phyloP scores from a whole-genome alignment of 208 protist species.

The Acanthamoeba triangularis region DNA sequence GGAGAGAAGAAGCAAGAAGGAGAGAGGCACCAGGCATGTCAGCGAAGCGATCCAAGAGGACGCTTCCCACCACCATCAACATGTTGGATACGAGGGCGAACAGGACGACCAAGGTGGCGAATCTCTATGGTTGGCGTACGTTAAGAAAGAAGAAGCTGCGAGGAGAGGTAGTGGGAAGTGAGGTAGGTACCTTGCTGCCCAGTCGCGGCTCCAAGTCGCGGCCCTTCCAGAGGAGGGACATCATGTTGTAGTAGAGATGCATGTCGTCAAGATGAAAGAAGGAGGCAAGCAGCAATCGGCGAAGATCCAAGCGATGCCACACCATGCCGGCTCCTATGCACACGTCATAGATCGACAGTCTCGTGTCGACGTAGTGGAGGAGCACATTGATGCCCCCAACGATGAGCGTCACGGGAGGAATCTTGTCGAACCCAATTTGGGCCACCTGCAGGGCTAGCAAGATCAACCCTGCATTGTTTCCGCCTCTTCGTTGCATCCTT shows the following conservation, averaged over 20 bases:
- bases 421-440: constrained; percentile 65
- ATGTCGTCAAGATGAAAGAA: constrained; percentile 77
- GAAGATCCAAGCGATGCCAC: constrained; percentile 6
- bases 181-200: not conserved
- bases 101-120: constrained; percentile 61
- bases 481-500: not conserved
- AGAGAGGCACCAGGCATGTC: constrained; percentile 36
- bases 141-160: too few relatives aligned
- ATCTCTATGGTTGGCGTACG: not conserved
- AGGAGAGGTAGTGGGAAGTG: not conserved
- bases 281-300: constrained; percentile 51
- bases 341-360: constrained; percentile 25
- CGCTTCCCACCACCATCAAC: constrained; percentile 69
- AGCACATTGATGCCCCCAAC: constrained; percentile 37
- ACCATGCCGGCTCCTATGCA: constrained; percentile 60
- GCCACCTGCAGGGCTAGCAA: constrained; percentile 46
- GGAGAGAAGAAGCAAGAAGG: not conserved
- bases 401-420: constrained; percentile 62
- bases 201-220: constrained; percentile 22
- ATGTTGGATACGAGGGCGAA: constrained; percentile 66
- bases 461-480: constrained; percentile 32
- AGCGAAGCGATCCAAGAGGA: not conserved
- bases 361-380: constrained; percentile 27
- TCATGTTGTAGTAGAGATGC: constrained; percentile 80
- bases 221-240: constrained; percentile 61